phyloP scores from a whole-genome alignment of 2,329 filamentous ascomycete genomes.

The Geosmithia putterillii region DNA sequence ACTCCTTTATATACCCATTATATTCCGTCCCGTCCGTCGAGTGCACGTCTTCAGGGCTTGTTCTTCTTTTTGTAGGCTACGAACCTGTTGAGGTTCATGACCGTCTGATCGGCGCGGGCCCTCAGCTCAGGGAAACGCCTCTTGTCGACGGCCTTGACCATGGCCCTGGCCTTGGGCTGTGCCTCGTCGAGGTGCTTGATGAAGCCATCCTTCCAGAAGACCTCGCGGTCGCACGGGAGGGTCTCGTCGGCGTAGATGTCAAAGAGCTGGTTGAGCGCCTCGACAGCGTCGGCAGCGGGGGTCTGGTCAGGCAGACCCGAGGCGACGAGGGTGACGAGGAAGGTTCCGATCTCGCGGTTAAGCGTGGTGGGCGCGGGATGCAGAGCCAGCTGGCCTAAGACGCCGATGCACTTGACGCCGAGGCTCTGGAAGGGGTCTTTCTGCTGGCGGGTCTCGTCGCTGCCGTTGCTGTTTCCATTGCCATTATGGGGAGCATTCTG shows the following conservation, averaged over 20 bases:
- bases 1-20: conserved; percentile 1
- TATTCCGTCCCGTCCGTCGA: too few species aligned
- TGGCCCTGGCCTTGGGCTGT: conserved; percentile 38
- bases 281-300: conserved; percentile 44
- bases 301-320: conserved; percentile 33
- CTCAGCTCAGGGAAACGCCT: conserved; percentile 43
- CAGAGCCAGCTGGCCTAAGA: conserved; percentile 50
- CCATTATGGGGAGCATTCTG: too few species aligned
- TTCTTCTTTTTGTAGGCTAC: conserved; percentile 54
- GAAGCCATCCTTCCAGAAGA: conserved; percentile 53
- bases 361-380: conserved; percentile 36
- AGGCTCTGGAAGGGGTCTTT: conserved; percentile 49
- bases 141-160: conserved; percentile 51
- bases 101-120: conserved; percentile 45
- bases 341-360: conserved; percentile 52
- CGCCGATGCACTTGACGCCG: conserved; percentile 54
- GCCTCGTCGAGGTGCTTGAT: conserved; percentile 43
- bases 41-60: conserved; percentile 14
- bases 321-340: conserved; percentile 41
- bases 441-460: conserved; percentile 10
- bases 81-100: conserved; percentile 49
- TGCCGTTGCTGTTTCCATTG: not conserved
- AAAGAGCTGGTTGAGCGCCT: conserved; percentile 54
- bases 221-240: conserved; percentile 42
- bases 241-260: conserved; percentile 55